These are phyloP conservation scores for Annulohypoxylon bovei DNA, from an alignment of 495 filamentous ascomycete species.

Conservation along the genomic window DNA sequence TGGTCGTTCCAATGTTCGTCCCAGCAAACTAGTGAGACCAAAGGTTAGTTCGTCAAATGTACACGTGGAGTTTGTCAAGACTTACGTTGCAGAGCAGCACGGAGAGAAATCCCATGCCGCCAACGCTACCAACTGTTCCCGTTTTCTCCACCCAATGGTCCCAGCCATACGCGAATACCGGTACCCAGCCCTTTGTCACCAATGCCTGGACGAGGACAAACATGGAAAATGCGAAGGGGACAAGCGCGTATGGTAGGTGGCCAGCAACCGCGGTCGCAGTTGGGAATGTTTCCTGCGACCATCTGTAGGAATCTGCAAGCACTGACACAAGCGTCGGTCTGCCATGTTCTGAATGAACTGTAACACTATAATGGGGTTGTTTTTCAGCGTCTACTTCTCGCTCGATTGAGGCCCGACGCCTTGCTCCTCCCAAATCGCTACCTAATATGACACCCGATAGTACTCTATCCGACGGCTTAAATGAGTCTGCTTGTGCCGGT, in stretches of 20 bases:
- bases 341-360: background rate
- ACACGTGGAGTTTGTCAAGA: conserved; percentile 14
- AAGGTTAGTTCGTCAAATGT: conserved; percentile 22
- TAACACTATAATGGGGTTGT: conserved; percentile 16
- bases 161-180: conserved; percentile 73
- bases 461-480: background rate
- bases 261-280: conserved; percentile 67
- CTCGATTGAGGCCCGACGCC: conserved; percentile 28
- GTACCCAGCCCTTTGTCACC: conserved; percentile 73
- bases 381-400: conserved; percentile 27
- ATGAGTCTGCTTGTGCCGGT: background rate
- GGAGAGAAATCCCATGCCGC: conserved; percentile 74
- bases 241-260: conserved; percentile 68
- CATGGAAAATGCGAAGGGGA: conserved; percentile 74
- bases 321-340: conserved; percentile 57
- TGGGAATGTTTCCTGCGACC: conserved; percentile 72
- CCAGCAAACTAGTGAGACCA: conserved; percentile 65
- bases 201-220: conserved; percentile 74
- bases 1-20: conserved; percentile 76
- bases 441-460: conserved; percentile 11
- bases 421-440: conserved; percentile 34
- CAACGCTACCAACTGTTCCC: conserved; percentile 69
- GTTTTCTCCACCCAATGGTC: conserved; percentile 73
- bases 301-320: conserved; percentile 53
- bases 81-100: conserved; percentile 75